A percentile compares a stretch with the other conserved stretches of the same genome.
These are phyloP conservation scores for Penicillium fimorum DNA, from an alignment of 495 filamentous ascomycete genomes.

Conservation along the genomic window DNA sequence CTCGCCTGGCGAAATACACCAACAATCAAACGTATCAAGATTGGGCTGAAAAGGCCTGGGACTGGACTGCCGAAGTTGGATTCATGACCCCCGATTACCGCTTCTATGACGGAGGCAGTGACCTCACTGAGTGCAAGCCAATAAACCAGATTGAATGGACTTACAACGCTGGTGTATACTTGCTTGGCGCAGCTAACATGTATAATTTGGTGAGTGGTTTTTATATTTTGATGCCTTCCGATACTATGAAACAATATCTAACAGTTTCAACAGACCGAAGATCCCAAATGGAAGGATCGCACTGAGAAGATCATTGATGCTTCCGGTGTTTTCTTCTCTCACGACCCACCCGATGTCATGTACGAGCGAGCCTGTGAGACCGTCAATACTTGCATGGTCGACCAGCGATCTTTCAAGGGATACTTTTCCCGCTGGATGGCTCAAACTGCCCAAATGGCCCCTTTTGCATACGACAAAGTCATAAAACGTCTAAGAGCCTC, in stretches of 20 bases:
- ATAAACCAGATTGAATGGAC: constrained; percentile 41
- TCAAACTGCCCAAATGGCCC: constrained; percentile 66
- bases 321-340: constrained; percentile 52
- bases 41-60: constrained; percentile 70
- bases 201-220: constrained; percentile 35
- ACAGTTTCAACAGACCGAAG: constrained; percentile 27
- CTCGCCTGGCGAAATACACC: constrained; percentile 73
- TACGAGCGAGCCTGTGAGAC: constrained; percentile 65
- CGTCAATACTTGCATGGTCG: constrained; percentile 61
- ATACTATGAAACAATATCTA: not conserved
- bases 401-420: constrained; percentile 83
- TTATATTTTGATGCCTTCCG: not conserved
- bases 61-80: constrained; percentile 64
- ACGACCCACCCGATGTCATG: constrained; percentile 52
- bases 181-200: constrained; percentile 42
- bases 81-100: constrained; percentile 61
- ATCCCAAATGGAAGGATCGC: constrained; percentile 56
- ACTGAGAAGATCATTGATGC: constrained; percentile 58
- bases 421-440: constrained; percentile 82
- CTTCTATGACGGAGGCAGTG: constrained; percentile 65
- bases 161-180: constrained; percentile 38
- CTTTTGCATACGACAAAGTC: constrained; percentile 60
- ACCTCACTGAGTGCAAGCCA: constrained; percentile 40
- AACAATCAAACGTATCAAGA: constrained; percentile 74
- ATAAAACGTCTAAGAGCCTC: constrained; percentile 65